Evolutionary conservation across 345 rosid species (phyloP), one percentile per base, ranked within the genome.

Genomic region (Acer campestre): DNA sequence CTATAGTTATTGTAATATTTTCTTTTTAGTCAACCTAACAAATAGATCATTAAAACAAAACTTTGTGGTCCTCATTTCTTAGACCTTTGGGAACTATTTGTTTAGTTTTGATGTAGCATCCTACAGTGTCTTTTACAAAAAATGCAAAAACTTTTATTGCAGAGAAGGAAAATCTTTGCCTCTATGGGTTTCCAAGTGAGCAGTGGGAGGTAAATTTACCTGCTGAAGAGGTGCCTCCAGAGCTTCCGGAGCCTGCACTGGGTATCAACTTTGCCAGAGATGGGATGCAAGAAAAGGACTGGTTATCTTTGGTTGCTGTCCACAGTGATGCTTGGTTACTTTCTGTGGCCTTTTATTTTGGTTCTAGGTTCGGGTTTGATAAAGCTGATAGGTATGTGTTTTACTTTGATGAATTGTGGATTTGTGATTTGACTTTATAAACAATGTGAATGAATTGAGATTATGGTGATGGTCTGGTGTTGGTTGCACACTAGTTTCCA

Each of bases 191-290:
- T 79, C 89, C 91, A 4, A 83, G 81, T 44, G 91, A 85, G 85
- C 87, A 86, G 80, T 86, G 91, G 91, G 89, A 88, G 83, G 91
- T 88, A 42, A 85, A 79, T 67, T 86, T 88, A 67, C 91, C 91
- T 66, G 91, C 91, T 22, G 91, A 88, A 86, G 90, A 88, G 77
- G 91, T 88, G 68, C 91, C 91, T 67, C 88, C 91, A 12, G 91
- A 88, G 83, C 88, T 88, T 72, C 91, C 91, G 0, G 91, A 88
- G 82, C 91, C 91, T 61, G 88, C 90, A 48, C 74, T 88, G 1
- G 90, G 91, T 68, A 88, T 88, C 68, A 88, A 88, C 79, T 88
- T 88, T 70, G 90, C 90, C 61, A 85, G 91, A 77, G 91, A 88
- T 75, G 90, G 91, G 79, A 88, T 88, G 91, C 90, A 85, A 85